Evolutionary conservation across 225 moss, liverwort and hornwort species (phyloP).

Genomic region (Bryoerythrophyllum caledonicum): DNA sequence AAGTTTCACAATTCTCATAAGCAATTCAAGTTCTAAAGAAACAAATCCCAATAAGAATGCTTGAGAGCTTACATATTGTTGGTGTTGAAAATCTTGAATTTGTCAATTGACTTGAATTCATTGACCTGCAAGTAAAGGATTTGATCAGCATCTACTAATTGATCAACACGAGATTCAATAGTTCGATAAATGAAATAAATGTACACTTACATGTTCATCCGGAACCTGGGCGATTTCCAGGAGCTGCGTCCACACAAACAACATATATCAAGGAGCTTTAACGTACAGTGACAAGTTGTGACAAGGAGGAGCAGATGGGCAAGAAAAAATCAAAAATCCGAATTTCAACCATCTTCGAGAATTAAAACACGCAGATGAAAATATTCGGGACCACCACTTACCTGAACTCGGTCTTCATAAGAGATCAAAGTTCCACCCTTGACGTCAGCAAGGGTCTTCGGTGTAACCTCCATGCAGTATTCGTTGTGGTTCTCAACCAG

Average conservation of each 20-base stretch:
- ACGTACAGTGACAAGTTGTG: neutral
- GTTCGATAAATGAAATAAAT: neutral
- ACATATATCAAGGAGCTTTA: neutral
- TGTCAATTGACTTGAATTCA: constrained; percentile 98
- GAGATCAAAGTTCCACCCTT: constrained; percentile 97
- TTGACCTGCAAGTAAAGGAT: constrained; percentile 54
- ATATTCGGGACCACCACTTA: constrained; percentile 16
- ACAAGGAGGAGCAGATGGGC: neutral
- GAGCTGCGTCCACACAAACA: constrained; percentile 61
- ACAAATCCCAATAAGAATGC: neutral
- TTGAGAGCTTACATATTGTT: constrained; percentile 75
- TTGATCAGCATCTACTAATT: neutral
- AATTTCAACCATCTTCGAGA: neutral
- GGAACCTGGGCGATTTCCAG: constrained; percentile 98
- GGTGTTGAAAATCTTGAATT: constrained; percentile 99
- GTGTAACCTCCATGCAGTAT: constrained; percentile 97
- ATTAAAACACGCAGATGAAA: neutral
- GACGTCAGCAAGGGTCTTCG: constrained; percentile 97
- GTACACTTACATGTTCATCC: constrained; percentile 77
- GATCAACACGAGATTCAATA: neutral
- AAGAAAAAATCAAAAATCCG: neutral
- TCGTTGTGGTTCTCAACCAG: constrained; percentile 89
- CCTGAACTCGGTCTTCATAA: constrained; percentile 94
- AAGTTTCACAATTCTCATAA: neutral
- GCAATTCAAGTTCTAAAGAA: neutral